Evolutionary conservation across 331 rosid genomes (phyloP).

Genomic region (Arachis monticola): DNA sequence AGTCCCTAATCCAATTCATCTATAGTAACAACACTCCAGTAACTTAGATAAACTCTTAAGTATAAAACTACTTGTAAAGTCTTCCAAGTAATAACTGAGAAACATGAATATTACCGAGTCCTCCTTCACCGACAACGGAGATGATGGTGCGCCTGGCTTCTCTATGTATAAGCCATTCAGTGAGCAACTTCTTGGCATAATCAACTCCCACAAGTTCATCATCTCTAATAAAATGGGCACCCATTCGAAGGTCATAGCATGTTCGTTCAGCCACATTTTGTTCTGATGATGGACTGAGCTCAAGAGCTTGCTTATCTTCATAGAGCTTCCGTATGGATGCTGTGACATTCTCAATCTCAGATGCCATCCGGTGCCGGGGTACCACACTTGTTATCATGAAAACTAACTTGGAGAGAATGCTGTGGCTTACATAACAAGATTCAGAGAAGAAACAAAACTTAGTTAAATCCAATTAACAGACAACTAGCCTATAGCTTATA

Average conservation of each 20-base stretch:
- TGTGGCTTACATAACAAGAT: no score
- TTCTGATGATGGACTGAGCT: neutral
- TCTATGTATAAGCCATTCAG: neutral
- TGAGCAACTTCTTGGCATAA: slow-evolving; percentile 1
- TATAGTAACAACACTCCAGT: no score
- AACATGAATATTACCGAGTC: neutral
- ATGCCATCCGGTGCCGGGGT: neutral
- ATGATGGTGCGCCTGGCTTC: neutral
- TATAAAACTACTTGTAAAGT: no score
- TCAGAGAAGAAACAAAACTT: no score
- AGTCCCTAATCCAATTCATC: no score
- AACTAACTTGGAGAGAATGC: neutral
- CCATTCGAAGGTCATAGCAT: slow-evolving; percentile 11
- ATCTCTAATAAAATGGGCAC: slow-evolving; percentile 34
- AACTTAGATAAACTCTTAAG: no score
- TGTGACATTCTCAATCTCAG: slow-evolving; percentile 7
- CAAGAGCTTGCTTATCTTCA: neutral
- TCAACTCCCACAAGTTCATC: slow-evolving; percentile 32
- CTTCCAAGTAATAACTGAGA: no score
- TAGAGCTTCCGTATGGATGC: neutral
- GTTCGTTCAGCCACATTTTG: neutral
- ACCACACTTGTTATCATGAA: neutral
- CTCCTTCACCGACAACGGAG: slow-evolving; percentile 35
- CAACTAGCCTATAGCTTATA: no score
- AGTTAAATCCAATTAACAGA: no score